phyloP scores from a whole-genome alignment of 2,329 filamentous ascomycete genomes.

The Aspergillus pseudotamarii region DNA sequence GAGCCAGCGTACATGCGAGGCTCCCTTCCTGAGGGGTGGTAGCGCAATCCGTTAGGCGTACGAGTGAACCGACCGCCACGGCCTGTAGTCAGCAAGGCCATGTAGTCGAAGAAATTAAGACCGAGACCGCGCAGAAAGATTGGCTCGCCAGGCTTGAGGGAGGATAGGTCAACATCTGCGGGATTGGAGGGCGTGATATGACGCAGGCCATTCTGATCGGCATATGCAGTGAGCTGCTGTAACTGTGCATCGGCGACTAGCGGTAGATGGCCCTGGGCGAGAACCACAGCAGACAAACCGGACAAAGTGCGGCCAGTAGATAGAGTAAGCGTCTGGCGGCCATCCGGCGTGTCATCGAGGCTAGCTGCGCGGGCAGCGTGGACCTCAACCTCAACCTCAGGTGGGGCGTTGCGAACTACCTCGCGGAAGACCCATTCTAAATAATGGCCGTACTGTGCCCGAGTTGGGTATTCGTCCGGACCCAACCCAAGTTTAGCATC shows the following conservation, averaged over 20 bases:
- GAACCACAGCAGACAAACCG: background rate
- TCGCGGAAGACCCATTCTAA: background rate
- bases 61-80: background rate
- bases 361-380: background rate
- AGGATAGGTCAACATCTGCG: constrained; percentile 4
- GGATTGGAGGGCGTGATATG: constrained; percentile 2
- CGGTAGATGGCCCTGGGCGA: background rate
- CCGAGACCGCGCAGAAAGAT: constrained; percentile 6
- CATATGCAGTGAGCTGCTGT: background rate
- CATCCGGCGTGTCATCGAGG: background rate
- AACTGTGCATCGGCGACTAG: background rate
- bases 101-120: constrained; percentile 8
- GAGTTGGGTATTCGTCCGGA: constrained; percentile 1
- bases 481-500: background rate
- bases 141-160: background rate
- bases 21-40: background rate
- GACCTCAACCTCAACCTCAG: background rate
- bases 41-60: background rate
- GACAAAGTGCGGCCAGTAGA: background rate
- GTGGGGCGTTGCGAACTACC: background rate
- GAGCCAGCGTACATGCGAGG: background rate
- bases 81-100: background rate
- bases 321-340: background rate
- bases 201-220: background rate
- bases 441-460: background rate